Evolutionary conservation across 2,329 filamentous ascomycete species (phyloP), one percentile per base, ranked within the genome.

Genomic region (Colletotrichum sp.): DNA sequence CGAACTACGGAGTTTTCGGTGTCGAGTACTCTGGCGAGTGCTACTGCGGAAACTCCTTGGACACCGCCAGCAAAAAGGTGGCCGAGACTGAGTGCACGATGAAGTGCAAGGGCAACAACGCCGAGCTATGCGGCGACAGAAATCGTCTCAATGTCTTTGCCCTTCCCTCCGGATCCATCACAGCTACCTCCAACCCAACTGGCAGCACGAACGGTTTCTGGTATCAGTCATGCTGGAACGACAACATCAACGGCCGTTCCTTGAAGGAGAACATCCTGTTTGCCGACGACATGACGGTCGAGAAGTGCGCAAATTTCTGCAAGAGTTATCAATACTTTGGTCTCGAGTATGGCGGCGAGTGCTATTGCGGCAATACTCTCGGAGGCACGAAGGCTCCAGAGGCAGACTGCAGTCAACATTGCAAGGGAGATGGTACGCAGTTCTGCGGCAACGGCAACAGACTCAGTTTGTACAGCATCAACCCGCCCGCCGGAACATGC

Each of bases 1-100:
- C 82, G 75, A 80, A 81, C 6, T 87, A 81, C 78, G 81, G 80
- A 71, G 86, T 85, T 78, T 87, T 87, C 70, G 85, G 85, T n/a
- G 83, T 84, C 22, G 83, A 86, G 79, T 86, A 84, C 77, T 81
- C 81, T 68, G 78, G 72, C 44, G 84, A 86, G 73, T 86, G 85
- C 80, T 86, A 84, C 80, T 84, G 83, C 72, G 83, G 83, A 34
- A 82, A 81, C 78, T 79, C 77, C 55, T 75, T 85, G 76, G 82
- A 82, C 9, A 77, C 79, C 27, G 70, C 71, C 8, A 79, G 77
- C 73, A 82, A 79, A 72, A 68, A 73, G 57, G 74, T 77, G 3
- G 82, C 82, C 13, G 78, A 79, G n/a, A 65, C 22, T 22, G 82
- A 84, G 9, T 85, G 83, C 77, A 79, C 77, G 76, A 83, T 84